These are phyloP conservation scores for Ilyonectria mors-panacis DNA, from an alignment of 2,329 filamentous ascomycete species.

Conservation along the genomic window DNA sequence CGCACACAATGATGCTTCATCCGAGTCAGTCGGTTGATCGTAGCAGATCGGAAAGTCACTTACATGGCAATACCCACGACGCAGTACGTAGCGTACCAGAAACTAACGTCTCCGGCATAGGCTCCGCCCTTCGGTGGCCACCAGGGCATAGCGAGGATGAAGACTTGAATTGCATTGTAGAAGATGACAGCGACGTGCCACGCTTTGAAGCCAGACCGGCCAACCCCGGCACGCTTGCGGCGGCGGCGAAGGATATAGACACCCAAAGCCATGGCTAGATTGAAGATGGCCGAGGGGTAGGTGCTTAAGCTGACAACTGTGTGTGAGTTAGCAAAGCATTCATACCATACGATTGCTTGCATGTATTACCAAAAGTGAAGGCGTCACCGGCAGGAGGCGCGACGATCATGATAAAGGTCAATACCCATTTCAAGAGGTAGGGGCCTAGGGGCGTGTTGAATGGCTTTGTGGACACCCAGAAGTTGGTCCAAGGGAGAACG, in stretches of 20 bases:
- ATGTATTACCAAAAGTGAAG: constrained; percentile 69
- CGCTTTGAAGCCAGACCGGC: constrained; percentile 66
- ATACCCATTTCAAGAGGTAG: constrained; percentile 68
- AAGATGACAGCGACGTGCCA: constrained; percentile 73
- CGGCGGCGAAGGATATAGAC: constrained; percentile 71
- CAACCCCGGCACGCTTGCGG: constrained; percentile 65
- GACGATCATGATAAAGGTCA: constrained; percentile 73
- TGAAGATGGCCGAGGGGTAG: constrained; percentile 73
- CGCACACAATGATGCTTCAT: constrained; percentile 66
- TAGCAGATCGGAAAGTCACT: constrained; percentile 50
- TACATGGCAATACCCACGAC: constrained; percentile 76
- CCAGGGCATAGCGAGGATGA: constrained; percentile 79
- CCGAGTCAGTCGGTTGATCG: neutral
- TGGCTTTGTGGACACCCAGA: constrained; percentile 74
- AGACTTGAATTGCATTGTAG: constrained; percentile 72
- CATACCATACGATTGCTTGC: neutral
- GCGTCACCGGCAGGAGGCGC: constrained; percentile 75
- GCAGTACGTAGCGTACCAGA: constrained; percentile 82
- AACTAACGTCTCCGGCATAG: constrained; percentile 76
- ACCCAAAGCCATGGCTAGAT: constrained; percentile 69
- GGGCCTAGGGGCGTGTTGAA: constrained; percentile 75
- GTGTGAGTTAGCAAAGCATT: neutral
- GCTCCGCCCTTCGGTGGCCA: constrained; percentile 74
- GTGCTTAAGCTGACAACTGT: constrained; percentile 70
- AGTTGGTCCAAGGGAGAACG: constrained; percentile 69